Evolutionary conservation across 164 flowering plant species (phyloP).

Genomic region (Litsea cubeba): DNA sequence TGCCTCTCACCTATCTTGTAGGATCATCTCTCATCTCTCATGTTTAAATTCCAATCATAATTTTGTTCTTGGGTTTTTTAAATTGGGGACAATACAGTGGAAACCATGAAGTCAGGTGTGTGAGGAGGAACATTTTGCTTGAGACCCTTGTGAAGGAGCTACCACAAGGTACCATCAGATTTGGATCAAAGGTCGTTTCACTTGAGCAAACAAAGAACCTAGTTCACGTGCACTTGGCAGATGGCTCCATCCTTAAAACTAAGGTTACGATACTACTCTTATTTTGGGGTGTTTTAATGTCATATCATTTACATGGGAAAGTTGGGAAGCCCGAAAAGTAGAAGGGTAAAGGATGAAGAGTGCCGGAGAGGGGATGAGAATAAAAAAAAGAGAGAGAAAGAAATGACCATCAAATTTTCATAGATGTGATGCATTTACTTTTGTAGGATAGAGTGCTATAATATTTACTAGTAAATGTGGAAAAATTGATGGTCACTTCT

Average conservation of each 20-base stretch:
- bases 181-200: slow-evolving; percentile 55
- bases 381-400: no score
- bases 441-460: no score
- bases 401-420: no score
- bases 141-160: slow-evolving; percentile 54
- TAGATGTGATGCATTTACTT: no score
- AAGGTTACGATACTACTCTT: slow-evolving; percentile 33
- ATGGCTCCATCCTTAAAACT: slow-evolving; percentile 49
- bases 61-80: background rate
- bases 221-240: slow-evolving; percentile 56
- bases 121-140: slow-evolving; percentile 43
- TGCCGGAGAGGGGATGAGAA: no score
- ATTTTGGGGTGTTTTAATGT: no score
- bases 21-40: background rate
- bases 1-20: no score
- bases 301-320: no score
- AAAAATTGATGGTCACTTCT: no score
- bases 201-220: slow-evolving; percentile 40
- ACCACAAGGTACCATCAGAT: slow-evolving; percentile 61
- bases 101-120: slow-evolving; percentile 40
- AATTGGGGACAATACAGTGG: slow-evolving; percentile 25
- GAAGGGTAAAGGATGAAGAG: no score
- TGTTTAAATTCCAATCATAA: background rate
- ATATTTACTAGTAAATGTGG: no score
- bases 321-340: no score